phyloP scores from a whole-genome alignment of 1,284 basidiomycete genomes.

The Heterobasidion occidentale region DNA sequence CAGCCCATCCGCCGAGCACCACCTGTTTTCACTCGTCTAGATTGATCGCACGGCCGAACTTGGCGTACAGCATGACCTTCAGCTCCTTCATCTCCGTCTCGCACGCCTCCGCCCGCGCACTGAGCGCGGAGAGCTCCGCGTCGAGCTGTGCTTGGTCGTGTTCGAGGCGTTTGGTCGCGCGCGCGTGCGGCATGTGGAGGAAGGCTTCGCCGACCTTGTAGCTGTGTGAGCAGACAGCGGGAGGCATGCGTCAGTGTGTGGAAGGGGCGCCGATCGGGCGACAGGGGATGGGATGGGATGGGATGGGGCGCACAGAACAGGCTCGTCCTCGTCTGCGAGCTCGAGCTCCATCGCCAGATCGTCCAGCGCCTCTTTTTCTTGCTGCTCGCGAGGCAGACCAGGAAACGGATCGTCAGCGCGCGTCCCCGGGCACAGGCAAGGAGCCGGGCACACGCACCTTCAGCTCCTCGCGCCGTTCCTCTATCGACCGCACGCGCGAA shows the following conservation, averaged over 20 bases:
- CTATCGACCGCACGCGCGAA: conserved; percentile 63
- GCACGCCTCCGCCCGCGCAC: conserved; percentile 58
- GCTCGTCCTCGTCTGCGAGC: conserved; percentile 78
- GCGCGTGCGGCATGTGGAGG: conserved; percentile 65
- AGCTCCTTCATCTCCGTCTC: conserved; percentile 85
- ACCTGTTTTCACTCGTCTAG: conserved; percentile 55
- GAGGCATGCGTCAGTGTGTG: not conserved
- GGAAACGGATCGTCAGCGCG: not conserved
- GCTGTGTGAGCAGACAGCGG: not conserved
- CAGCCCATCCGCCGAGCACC: no score
- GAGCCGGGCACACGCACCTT: conserved; percentile 40
- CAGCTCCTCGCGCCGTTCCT: conserved; percentile 65
- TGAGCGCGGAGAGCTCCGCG: conserved; percentile 47
- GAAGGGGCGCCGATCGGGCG: not conserved
- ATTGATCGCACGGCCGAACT: conserved; percentile 92
- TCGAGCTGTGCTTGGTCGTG: conserved; percentile 61
- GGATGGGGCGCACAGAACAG: conserved; percentile 51
- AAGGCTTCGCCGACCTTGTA: conserved; percentile 92
- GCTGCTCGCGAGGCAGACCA: conserved; percentile 30
- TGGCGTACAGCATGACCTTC: conserved; percentile 84
- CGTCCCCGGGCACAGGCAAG: not conserved
- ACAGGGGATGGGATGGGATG: conserved; percentile 3
- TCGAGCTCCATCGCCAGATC: conserved; percentile 86
- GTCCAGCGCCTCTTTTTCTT: conserved; percentile 91
- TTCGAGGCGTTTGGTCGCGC: conserved; percentile 72